Evolutionary conservation across 202 grass and related monocot genomes (phyloP), one percentile per base, ranked within the genome.

Genomic region (Eragrostis tef): DNA sequence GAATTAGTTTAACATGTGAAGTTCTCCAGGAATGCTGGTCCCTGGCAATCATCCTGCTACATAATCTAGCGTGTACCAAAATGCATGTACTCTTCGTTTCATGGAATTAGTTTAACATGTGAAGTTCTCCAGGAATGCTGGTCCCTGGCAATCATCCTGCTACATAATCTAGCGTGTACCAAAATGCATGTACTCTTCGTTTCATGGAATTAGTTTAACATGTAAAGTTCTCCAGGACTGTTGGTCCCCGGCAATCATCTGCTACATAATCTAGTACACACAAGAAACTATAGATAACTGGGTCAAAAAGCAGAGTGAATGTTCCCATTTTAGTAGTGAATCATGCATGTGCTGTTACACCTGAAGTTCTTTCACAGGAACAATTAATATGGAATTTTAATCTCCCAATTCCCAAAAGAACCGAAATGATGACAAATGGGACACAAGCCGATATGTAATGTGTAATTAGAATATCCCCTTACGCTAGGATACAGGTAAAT

Each of bases 231-330:
- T 31, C 29, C 29, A 31, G 29, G 29, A 31, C 1, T 31, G 29
- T 2, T 31, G 29, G 29, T 31, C 29, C 29, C 29, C 3, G 29
- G 3, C 29, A 31, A 31, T 31, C 29, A 31, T 31, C 29, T 31
- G 29, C 29, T 31, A 31, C 29, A 31, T 31, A 31, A 31, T 31
- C 29, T 31, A 31, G 29, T 3, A n/a, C n/a, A n/a, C n/a, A 57
- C 59, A 12, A 57, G 36, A 56, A 47, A 49, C 75, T 75, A 46
- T 31, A 27, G 11, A 41, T 12, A 71, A 52, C 59, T 73, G 19
- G 9, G 26, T 78, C 0, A 29, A 48, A 48, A 75, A 17, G 50
- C 1, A 15, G 17, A 36, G 48, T 5, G 10, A 63, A 65, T 39
- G 29, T 11, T 31, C 70, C 26, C 10, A 24, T 79, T 47, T 19